These are phyloP conservation scores for Circinella umbellata DNA, from an alignment of 371 early-diverging fungal genomes.

Conservation along the genomic window DNA sequence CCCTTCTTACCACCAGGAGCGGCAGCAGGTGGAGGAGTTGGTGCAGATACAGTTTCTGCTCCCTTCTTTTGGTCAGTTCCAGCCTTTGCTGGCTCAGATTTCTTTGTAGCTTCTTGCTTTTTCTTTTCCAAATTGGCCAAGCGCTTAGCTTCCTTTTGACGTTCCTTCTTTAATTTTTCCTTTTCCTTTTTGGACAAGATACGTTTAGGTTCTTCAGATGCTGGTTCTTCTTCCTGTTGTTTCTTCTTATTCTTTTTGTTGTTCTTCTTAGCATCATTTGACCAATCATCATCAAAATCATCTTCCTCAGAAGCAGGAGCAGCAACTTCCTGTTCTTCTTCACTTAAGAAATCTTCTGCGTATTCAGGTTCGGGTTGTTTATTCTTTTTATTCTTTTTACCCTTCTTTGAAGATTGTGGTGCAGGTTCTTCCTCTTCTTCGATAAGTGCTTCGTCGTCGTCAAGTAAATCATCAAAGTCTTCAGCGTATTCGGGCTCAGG, in stretches of 20 bases:
- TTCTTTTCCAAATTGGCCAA: conserved; percentile 55
- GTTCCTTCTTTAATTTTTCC: conserved; percentile 57
- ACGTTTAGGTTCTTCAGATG: conserved; percentile 29
- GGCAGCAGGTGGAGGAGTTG: conserved; percentile 29
- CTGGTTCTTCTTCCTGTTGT: conserved; percentile 23
- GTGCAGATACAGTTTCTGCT: conserved; percentile 31
- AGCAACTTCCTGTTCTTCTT: conserved; percentile 2
- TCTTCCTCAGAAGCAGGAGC: conserved; percentile 28
- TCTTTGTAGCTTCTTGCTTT: conserved; percentile 42
- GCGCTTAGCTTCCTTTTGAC: conserved; percentile 54
- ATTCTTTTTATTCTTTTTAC: conserved; percentile 38
- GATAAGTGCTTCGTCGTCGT: conserved; percentile 33
- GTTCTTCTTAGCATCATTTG: conserved; percentile 41
- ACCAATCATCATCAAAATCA: conserved; percentile 40
- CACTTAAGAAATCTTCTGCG: background rate
- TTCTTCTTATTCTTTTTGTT: conserved; percentile 45
- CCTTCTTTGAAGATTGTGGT: conserved; percentile 35
- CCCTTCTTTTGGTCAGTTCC: conserved; percentile 29
- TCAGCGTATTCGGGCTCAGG: conserved; percentile 31
- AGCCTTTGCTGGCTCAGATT: conserved; percentile 43
- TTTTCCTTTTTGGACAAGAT: conserved; percentile 53
- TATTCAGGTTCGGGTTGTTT: conserved; percentile 20
- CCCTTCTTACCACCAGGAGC: conserved; percentile 34
- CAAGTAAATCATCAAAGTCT: conserved; percentile 43
- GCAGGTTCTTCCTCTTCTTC: conserved; percentile 29